Percentiles rank a stretch among this genome's conserved stretches.
Evolutionary conservation across 768 basidiomycete genomes (phyloP).

Genomic region (Sporobolomyces roseus): DNA sequence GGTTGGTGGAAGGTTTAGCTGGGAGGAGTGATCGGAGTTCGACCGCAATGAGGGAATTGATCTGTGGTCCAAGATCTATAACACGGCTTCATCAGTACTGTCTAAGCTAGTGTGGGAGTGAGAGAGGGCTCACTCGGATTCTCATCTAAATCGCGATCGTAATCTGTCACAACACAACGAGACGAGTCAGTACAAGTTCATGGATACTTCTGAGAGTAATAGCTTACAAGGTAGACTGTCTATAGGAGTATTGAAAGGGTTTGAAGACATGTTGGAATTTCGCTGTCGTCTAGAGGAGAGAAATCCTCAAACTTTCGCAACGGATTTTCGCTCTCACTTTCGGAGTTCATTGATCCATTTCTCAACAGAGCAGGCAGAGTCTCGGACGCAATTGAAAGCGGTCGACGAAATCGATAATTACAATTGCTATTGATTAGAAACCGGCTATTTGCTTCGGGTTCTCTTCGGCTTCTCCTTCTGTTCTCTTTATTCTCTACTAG

Average conservation of each 20-base stretch:
- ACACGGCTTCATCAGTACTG: not conserved
- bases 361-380: no score
- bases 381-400: no score
- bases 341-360: no score
- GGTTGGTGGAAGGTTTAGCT: constrained; percentile 14
- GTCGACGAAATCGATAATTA: no score
- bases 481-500: not conserved
- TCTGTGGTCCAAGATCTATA: constrained; percentile 30
- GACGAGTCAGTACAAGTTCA: not conserved
- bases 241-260: constrained; percentile 2
- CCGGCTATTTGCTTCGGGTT: not conserved
- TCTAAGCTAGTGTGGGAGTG: not conserved
- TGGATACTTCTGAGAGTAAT: not conserved
- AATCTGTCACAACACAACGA: not conserved
- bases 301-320: no score
- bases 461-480: not conserved
- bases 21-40: constrained; percentile 40
- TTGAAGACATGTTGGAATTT: not conserved
- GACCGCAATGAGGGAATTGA: constrained; percentile 40
- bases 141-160: constrained; percentile 16
- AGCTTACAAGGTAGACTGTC: constrained; percentile 20
- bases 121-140: constrained; percentile 11
- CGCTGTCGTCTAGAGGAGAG: no score
- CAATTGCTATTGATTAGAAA: no score
- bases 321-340: no score